These are phyloP conservation scores for Psilocybe subaeruginosa DNA, from an alignment of 768 basidiomycete species.

Conservation along the genomic window DNA sequence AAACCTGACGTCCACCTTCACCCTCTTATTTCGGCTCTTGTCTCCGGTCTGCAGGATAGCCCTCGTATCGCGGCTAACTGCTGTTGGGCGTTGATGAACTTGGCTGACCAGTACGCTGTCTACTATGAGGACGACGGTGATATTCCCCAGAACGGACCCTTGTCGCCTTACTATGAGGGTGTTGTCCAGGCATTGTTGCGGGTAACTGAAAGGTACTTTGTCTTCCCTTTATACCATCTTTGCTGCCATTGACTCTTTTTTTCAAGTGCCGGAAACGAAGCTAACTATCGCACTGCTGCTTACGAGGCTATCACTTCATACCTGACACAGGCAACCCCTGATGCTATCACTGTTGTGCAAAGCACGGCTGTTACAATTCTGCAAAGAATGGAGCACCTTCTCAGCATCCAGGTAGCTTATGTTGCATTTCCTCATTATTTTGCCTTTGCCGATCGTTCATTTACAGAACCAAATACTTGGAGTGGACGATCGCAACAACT, in stretches of 20 bases:
- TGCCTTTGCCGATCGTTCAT: not conserved
- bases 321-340: conserved; percentile 76
- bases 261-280: conserved; percentile 76
- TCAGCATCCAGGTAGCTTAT: conserved; percentile 73
- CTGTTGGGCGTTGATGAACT: conserved; percentile 96
- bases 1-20: conserved; percentile 89
- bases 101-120: conserved; percentile 83
- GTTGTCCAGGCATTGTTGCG: conserved; percentile 82
- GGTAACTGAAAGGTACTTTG: conserved; percentile 80
- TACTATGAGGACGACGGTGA: conserved; percentile 68
- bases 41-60: conserved; percentile 76
- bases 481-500: conserved; percentile 95
- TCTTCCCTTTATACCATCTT: conserved; percentile 4
- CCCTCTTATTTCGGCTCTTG: conserved; percentile 80
- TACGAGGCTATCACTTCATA: conserved; percentile 95
- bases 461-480: conserved; percentile 90
- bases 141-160: conserved; percentile 54
- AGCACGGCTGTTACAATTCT: conserved; percentile 82
- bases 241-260: too few relatives aligned
- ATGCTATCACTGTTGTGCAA: conserved; percentile 80
- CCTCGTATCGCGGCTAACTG: conserved; percentile 91
- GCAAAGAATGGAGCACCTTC: conserved; percentile 87
- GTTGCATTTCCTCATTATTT: conserved; percentile 1
- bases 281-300: conserved; percentile 92
- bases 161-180: conserved; percentile 89